Evolutionary conservation across 352 stramenopile genomes (phyloP).

Genomic region (Elongisporangium anandrum): DNA sequence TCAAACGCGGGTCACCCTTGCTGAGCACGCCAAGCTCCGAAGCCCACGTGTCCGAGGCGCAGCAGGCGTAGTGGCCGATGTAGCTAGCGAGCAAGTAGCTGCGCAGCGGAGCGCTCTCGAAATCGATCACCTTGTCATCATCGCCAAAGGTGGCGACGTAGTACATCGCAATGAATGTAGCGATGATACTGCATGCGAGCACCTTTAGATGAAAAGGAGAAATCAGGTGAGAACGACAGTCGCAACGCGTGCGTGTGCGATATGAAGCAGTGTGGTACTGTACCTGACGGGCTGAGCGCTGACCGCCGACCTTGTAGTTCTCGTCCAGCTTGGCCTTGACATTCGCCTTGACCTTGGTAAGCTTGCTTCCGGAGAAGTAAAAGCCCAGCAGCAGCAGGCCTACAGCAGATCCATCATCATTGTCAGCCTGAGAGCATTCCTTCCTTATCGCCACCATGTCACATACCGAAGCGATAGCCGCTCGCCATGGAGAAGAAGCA

Average conservation of each 20-base stretch:
- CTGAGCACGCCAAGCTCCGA: conserved; percentile 93
- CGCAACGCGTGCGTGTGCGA: background rate
- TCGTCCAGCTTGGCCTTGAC: conserved; percentile 61
- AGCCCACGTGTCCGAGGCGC: conserved; percentile 92
- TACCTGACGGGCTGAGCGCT: conserved; percentile 58
- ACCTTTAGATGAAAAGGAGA: conserved; percentile 28
- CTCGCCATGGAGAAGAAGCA: conserved; percentile 58
- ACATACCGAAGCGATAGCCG: conserved; percentile 65
- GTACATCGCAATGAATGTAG: conserved; percentile 61
- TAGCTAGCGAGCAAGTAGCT: conserved; percentile 70
- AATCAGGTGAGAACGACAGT: background rate
- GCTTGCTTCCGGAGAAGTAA: conserved; percentile 82
- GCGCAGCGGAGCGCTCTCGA: conserved; percentile 18
- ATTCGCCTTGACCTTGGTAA: conserved; percentile 67
- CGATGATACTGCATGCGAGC: conserved; percentile 70
- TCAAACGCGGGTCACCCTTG: conserved; percentile 65
- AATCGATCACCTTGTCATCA: conserved; percentile 33
- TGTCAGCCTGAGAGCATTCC: background rate
- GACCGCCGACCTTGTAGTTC: conserved; percentile 74
- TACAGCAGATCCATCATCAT: conserved; percentile 13
- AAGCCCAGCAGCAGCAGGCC: conserved; percentile 76
- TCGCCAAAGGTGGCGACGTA: conserved; percentile 36
- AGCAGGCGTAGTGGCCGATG: conserved; percentile 93
- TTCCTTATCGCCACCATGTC: conserved; percentile 7
- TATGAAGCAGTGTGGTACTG: background rate